Conservation (phyloP, 2,329 filamentous ascomycete species). For the Pyricularia pennisetigena region DNA sequence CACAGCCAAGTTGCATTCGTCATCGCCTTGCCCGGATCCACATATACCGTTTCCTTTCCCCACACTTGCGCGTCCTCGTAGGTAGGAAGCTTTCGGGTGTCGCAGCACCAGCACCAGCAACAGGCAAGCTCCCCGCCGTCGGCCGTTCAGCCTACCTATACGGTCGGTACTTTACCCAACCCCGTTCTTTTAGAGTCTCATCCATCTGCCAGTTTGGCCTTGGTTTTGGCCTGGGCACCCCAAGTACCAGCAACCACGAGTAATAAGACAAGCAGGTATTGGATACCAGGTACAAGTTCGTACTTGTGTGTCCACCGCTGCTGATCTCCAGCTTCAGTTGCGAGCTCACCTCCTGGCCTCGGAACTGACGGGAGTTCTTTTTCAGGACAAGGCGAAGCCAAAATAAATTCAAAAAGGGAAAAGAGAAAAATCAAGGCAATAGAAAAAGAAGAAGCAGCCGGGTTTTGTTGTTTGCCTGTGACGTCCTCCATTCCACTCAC, state of each 20-base stretch:
- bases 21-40: not conserved
- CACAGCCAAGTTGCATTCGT: not conserved
- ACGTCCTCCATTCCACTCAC: not conserved
- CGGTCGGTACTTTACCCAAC: not conserved
- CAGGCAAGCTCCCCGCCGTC: not conserved
- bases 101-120: not conserved
- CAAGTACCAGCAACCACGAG: not conserved
- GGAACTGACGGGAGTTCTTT: not conserved
- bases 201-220: not conserved
- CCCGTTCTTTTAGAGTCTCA: not conserved
- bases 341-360: not conserved
- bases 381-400: not conserved
- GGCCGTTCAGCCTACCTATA: not conserved
- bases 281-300: not conserved
- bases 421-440: not conserved
- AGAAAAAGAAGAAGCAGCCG: not conserved
- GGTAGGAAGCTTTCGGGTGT: not conserved
- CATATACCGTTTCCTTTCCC: not conserved
- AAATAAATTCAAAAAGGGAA: not conserved
- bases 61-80: not conserved
- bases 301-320: not conserved
- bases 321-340: not conserved
- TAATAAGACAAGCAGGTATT: not conserved
- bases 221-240: not conserved
- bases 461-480: not conserved